These are phyloP conservation scores for Ascoidea asiatica DNA, from an alignment of 805 yeast species.

Conservation along the genomic window DNA sequence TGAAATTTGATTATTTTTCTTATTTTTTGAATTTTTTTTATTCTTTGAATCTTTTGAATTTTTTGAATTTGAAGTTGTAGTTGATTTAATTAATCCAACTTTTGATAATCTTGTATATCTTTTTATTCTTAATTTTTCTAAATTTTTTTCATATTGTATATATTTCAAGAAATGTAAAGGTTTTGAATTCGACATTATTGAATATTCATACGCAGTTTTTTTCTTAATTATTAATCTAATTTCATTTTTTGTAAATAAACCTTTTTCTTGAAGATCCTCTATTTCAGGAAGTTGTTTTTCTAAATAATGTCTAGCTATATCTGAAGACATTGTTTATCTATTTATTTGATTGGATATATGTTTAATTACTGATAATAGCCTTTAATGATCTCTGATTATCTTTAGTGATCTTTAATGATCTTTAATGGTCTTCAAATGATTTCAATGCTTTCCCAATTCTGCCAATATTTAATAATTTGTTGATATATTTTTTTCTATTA, in stretches of 20 bases:
- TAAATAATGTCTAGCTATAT: constrained; percentile 35
- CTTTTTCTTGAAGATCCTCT: constrained; percentile 72
- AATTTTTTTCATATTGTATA: constrained; percentile 63
- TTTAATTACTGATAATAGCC: too few species aligned
- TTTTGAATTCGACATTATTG: constrained; percentile 69
- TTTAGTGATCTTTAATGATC: too few species aligned
- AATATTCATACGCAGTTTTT: constrained; percentile 91
- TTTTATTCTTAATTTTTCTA: constrained; percentile 67
- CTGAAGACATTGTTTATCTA: too few species aligned
- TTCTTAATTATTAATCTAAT: constrained; percentile 77
- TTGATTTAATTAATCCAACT: constrained; percentile 41
- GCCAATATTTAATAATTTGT: too few species aligned
- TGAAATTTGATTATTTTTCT: too few species aligned
- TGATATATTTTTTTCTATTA: too few species aligned
- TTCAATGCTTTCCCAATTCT: too few species aligned
- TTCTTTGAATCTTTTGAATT: not conserved
- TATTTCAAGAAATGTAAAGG: constrained; percentile 69
- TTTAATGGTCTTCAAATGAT: too few species aligned
- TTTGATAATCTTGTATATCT: constrained; percentile 49
- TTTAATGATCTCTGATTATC: too few species aligned
- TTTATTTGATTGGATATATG: too few species aligned
- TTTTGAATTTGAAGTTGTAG: constrained; percentile 6
- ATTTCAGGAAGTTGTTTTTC: constrained; percentile 81
- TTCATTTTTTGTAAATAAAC: constrained; percentile 73
- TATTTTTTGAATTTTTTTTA: too few species aligned